A percentile compares a stretch with the other conserved stretches of the same genome.
Evolutionary conservation across 805 yeast genomes (phyloP).

Genomic region (Candida pini): DNA sequence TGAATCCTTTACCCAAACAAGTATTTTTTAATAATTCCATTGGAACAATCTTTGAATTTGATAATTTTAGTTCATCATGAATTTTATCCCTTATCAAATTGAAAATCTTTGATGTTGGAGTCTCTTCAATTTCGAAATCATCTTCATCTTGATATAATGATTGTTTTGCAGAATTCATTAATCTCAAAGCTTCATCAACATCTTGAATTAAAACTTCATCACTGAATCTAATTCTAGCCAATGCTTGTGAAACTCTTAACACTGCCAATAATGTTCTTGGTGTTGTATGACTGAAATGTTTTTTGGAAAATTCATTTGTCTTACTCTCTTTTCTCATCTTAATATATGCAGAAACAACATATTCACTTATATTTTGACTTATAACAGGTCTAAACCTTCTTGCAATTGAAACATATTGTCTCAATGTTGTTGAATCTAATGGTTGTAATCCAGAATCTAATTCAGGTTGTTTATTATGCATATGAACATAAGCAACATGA

Average conservation of each 20-base stretch:
- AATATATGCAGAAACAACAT: slow-evolving; percentile 80
- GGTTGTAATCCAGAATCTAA: slow-evolving; percentile 71
- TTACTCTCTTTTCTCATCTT: slow-evolving; percentile 90
- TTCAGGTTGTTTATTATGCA: slow-evolving; percentile 84
- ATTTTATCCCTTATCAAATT: slow-evolving; percentile 53
- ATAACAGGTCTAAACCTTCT: slow-evolving; percentile 81
- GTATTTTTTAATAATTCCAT: slow-evolving; percentile 53
- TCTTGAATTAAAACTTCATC: slow-evolving; percentile 67
- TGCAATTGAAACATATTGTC: slow-evolving; percentile 86
- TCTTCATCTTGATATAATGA: slow-evolving; percentile 58
- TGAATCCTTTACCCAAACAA: slow-evolving; percentile 76
- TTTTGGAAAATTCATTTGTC: slow-evolving; percentile 65
- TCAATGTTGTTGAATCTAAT: slow-evolving; percentile 68
- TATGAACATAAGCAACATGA: slow-evolving; percentile 94
- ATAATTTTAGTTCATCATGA: slow-evolving; percentile 18
- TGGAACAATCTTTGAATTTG: slow-evolving; percentile 30
- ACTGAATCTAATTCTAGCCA: slow-evolving; percentile 83
- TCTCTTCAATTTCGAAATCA: slow-evolving; percentile 51
- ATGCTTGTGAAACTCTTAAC: slow-evolving; percentile 88
- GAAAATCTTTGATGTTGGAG: slow-evolving; percentile 64
- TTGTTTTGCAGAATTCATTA: slow-evolving; percentile 80
- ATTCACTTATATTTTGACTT: slow-evolving; percentile 76
- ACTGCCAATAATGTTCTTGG: slow-evolving; percentile 93
- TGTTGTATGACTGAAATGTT: slow-evolving; percentile 85
- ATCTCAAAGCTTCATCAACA: slow-evolving; percentile 92